phyloP scores from a whole-genome alignment of 805 yeast species.

The Naumovozyma castellii region DNA sequence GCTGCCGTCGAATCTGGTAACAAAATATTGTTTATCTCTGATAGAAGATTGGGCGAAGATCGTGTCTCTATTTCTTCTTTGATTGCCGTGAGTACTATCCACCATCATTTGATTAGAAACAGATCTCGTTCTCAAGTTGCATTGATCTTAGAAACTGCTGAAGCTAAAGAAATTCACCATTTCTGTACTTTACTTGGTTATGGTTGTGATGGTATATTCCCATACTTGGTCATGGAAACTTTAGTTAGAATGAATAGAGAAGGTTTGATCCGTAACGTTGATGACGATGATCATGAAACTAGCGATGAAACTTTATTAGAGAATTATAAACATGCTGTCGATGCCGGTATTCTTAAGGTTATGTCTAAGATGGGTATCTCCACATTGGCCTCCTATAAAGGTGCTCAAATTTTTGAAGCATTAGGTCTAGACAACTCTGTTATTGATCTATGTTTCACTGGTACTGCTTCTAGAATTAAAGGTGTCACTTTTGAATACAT shows the following conservation, averaged over 20 bases:
- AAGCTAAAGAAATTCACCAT: slow-evolving; percentile 96
- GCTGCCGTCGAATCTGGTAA: slow-evolving; percentile 68
- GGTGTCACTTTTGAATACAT: slow-evolving; percentile 93
- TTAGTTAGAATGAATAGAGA: slow-evolving; percentile 76
- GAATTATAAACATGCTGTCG: slow-evolving; percentile 78
- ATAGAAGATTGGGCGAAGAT: slow-evolving; percentile 47
- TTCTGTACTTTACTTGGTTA: slow-evolving; percentile 89
- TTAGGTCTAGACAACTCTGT: slow-evolving; percentile 92
- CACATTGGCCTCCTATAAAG: slow-evolving; percentile 94
- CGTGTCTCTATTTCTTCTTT: slow-evolving; percentile 78
- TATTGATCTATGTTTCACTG: slow-evolving; percentile 90
- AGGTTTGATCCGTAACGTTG: slow-evolving; percentile 49
- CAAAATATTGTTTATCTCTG: slow-evolving; percentile 61
- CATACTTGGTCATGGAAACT: slow-evolving; percentile 88
- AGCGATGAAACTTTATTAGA: slow-evolving; percentile 51
- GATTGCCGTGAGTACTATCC: slow-evolving; percentile 94
- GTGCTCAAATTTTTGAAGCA: slow-evolving; percentile 97
- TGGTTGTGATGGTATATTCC: slow-evolving; percentile 95
- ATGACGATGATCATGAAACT: slow-evolving; percentile 31
- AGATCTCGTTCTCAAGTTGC: slow-evolving; percentile 96
- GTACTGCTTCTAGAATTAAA: slow-evolving; percentile 92
- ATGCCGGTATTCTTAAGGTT: slow-evolving; percentile 88
- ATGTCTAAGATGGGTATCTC: slow-evolving; percentile 99
- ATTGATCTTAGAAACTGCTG: slow-evolving; percentile 83
- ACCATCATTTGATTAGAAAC: slow-evolving; percentile 89